phyloP scores from a whole-genome alignment of 352 stramenopile species.

The Phytophthora fragariae region DNA sequence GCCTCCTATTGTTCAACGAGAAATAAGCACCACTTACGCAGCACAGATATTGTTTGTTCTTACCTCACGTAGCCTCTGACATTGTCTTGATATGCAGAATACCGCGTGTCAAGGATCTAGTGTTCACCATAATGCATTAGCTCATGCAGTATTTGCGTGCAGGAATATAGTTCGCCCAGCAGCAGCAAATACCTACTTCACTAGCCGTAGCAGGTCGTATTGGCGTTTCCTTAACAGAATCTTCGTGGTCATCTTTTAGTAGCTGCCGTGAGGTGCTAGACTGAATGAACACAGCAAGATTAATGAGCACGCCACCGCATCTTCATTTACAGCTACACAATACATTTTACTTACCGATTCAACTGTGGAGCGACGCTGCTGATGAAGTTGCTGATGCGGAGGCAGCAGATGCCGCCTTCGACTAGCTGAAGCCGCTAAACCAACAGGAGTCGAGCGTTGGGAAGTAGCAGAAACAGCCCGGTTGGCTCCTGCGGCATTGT shows the following conservation, averaged over 20 bases:
- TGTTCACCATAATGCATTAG: neutral
- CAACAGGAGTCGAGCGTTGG: constrained; percentile 23
- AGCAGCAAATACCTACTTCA: constrained; percentile 28
- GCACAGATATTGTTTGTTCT: neutral
- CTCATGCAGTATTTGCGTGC: neutral
- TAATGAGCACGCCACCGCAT: neutral
- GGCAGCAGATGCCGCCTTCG: constrained; percentile 27
- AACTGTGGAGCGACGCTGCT: constrained; percentile 24
- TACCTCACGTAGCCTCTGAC: constrained; percentile 67
- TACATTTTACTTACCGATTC: constrained; percentile 25
- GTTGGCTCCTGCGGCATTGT: constrained; percentile 18
- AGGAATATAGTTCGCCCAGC: neutral
- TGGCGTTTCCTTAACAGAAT: constrained; percentile 23
- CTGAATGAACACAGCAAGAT: no score
- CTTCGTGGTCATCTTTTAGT: constrained; percentile 20
- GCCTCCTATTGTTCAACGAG: constrained; percentile 15
- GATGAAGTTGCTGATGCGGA: constrained; percentile 36
- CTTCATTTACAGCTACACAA: neutral
- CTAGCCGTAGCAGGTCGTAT: constrained; percentile 37
- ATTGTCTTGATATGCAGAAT: constrained; percentile 31
- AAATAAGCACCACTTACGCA: neutral
- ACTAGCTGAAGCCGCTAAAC: constrained; percentile 17
- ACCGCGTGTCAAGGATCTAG: constrained; percentile 42
- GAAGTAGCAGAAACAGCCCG: constrained; percentile 27
- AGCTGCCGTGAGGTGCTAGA: constrained; percentile 19